A percentile compares a stretch with the other conserved stretches of the same genome.
phyloP scores from a whole-genome alignment of 495 filamentous ascomycete species.

The Penicillium salamii region DNA sequence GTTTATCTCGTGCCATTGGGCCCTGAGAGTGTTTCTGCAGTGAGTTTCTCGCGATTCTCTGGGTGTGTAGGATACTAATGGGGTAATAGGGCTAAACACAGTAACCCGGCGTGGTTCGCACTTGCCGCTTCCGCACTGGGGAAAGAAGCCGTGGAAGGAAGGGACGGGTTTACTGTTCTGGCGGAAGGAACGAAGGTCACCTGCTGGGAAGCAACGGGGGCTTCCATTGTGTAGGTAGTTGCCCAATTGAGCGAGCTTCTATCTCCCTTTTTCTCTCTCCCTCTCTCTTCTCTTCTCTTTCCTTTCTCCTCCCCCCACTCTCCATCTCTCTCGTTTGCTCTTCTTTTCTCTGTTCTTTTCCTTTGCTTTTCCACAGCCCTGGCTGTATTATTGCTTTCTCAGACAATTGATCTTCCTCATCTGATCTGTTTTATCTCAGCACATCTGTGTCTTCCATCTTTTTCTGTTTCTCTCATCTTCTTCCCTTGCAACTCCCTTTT shows the following conservation, averaged over 20 bases:
- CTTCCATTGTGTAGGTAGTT: slow-evolving; percentile 1
- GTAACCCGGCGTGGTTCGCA: slow-evolving; percentile 32
- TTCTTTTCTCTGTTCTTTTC: too few relatives aligned
- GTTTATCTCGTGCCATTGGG: slow-evolving; percentile 41
- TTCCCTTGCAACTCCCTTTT: too few relatives aligned
- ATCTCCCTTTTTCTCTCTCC: neutral
- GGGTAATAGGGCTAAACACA: too few relatives aligned
- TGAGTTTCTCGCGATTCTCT: too few relatives aligned
- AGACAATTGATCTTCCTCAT: too few relatives aligned
- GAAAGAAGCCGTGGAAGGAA: slow-evolving; percentile 38
- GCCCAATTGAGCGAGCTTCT: neutral
- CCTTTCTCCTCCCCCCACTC: neutral
- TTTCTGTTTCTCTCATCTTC: too few relatives aligned
- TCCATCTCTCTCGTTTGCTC: neutral
- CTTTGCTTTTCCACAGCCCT: too few relatives aligned
- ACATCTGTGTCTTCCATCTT: too few relatives aligned
- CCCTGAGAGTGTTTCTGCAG: slow-evolving; percentile 37
- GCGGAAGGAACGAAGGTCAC: neutral
- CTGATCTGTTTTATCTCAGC: too few relatives aligned
- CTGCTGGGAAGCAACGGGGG: slow-evolving; percentile 1
- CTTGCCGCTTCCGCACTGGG: slow-evolving; percentile 36
- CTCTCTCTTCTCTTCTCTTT: neutral
- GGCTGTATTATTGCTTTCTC: too few relatives aligned
- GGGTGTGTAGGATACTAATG: too few relatives aligned
- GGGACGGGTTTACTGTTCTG: slow-evolving; percentile 46